Conservation (phyloP, 2,329 filamentous ascomycete genomes). For the Diaporthe sp. region DNA sequence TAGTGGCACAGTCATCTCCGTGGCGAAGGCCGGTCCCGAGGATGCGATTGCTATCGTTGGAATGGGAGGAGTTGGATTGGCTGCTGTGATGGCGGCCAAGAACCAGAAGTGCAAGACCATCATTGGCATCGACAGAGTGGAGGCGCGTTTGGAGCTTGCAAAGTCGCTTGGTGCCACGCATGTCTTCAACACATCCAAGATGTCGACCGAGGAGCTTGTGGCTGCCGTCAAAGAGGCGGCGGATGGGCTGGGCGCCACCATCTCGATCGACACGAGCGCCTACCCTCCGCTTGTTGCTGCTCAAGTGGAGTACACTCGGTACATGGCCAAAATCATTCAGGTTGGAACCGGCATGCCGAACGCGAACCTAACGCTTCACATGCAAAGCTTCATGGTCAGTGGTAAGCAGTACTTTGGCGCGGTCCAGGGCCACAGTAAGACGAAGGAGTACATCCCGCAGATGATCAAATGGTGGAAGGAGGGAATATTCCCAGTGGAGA, state of each 20-base stretch:
- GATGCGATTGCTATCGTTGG: constrained; percentile 43
- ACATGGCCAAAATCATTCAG: constrained; percentile 59
- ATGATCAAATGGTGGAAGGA: constrained; percentile 38
- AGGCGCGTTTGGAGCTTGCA: constrained; percentile 51
- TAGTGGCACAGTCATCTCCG: constrained; percentile 45
- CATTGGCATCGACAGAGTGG: constrained; percentile 54
- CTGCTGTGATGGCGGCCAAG: constrained; percentile 37
- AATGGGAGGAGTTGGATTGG: constrained; percentile 41
- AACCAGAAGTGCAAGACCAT: constrained; percentile 40
- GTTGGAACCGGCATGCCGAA: constrained; percentile 59
- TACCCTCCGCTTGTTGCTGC: constrained; percentile 51
- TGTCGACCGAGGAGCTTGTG: constrained; percentile 55
- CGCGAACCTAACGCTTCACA: constrained; percentile 52
- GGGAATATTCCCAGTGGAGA: constrained; percentile 37
- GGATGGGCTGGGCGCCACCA: constrained; percentile 56
- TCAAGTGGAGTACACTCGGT: constrained; percentile 52
- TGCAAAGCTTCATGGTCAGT: constrained; percentile 56
- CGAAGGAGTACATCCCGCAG: constrained; percentile 50
- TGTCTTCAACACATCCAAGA: constrained; percentile 41
- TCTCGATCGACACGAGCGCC: constrained; percentile 62
- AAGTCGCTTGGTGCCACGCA: constrained; percentile 52
- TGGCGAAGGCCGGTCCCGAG: constrained; percentile 39
- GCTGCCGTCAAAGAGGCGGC: constrained; percentile 57
- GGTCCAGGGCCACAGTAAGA: constrained; percentile 41
- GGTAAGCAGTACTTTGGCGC: constrained; percentile 61